phyloP scores from a whole-genome alignment of 2,329 filamentous ascomycete genomes.

The Pezicula neosporulosa region DNA sequence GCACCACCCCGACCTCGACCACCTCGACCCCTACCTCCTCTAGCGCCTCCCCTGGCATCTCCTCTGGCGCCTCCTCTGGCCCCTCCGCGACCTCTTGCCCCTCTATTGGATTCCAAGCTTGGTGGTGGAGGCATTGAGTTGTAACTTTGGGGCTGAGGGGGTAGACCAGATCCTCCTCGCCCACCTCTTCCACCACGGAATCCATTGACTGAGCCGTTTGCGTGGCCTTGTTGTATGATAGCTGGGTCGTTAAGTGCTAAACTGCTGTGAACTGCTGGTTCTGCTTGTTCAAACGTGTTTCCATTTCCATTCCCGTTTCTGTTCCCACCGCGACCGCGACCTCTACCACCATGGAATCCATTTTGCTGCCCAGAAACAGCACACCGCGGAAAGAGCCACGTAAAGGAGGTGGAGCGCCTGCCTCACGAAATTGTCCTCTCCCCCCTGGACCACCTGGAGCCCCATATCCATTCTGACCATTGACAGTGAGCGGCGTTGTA shows the following conservation, averaged over 20 bases:
- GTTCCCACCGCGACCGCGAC: conserved; percentile 29
- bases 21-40: conserved; percentile 10
- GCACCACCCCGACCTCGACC: conserved; percentile 17
- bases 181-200: conserved; percentile 14
- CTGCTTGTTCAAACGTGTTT: conserved; percentile 14
- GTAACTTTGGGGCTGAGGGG: conserved; percentile 34
- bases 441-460: conserved; percentile 51
- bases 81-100: conserved; percentile 30
- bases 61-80: conserved; percentile 12
- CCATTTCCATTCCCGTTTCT: neutral
- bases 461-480: conserved; percentile 44
- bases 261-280: conserved; percentile 20
- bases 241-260: conserved; percentile 5
- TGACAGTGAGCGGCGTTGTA: conserved; percentile 47
- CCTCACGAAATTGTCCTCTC: conserved; percentile 58
- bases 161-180: conserved; percentile 14
- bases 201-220: conserved; percentile 10
- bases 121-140: conserved; percentile 59
- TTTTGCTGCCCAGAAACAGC: conserved; percentile 45
- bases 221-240: conserved; percentile 13
- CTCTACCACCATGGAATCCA: conserved; percentile 34
- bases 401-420: conserved; percentile 50
- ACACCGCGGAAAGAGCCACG: conserved; percentile 55
- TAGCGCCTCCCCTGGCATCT: neutral
- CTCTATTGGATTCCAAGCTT: conserved; percentile 43